Evolutionary conservation across 176 grass and related monocot species (phyloP), one percentile per base, ranked within the genome.

Genomic region (Musa troglodytarum): DNA sequence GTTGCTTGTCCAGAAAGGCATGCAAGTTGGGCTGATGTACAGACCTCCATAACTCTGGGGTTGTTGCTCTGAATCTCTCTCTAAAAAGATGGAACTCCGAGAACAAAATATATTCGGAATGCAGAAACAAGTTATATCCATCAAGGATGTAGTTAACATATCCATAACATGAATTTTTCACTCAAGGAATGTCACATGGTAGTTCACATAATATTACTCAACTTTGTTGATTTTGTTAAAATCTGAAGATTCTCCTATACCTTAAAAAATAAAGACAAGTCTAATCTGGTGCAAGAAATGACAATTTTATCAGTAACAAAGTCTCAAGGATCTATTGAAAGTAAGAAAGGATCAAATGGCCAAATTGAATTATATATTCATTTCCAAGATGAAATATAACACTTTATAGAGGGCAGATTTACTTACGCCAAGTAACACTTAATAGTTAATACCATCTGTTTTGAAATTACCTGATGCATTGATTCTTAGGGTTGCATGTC

Each of bases 401-500:
- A 43, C 34, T 43, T 43, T 26, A 22, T 22, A 65, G 20, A 50
- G 0, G 24, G 11, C 22, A 74, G 10, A 57, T 29, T 19, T 6
- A 2, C 5, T 29, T 57, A 9, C 15, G 52, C 49, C 68, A 70
- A 70, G 9, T 16, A 50, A 19, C 50, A 1, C 43, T 51, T 11
- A 6, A 43, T 6, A 43, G 34, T 43, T 43, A 5, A 43, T 43
- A 6, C 11, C 1, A 50, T 49, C 2, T 70, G 50, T 53, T 71
- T 63, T 55, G 17, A 79, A 71, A 78, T 87, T 87, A 94, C 95
- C 90, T 86, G 88, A 91, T 53, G 87, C 90, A 72, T 82, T 85
- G 84, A 99, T 94, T 93, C 82, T 82, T 75, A 99, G 65, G 69
- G 90, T 99, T 59, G 86, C 81, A 77, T 98, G 82, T 77, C 88